Percentiles rank a stretch among this genome's conserved stretches.
Conservation (phyloP, 2,329 filamentous ascomycete species). For the Cladophialophora bantiana region DNA sequence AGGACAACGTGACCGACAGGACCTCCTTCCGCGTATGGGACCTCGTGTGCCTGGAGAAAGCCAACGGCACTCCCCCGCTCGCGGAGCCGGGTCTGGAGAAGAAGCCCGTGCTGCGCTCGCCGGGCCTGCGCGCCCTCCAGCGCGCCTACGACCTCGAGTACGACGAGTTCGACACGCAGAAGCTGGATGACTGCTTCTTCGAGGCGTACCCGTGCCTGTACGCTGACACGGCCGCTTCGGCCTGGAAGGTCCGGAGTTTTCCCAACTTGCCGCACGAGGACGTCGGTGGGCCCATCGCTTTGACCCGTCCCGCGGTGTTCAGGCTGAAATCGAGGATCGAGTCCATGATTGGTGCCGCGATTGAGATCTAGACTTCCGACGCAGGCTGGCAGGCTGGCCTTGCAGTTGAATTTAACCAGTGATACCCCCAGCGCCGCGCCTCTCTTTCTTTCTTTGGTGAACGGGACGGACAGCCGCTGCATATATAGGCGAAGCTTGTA, state of each 20-base stretch:
- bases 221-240: slow-evolving; percentile 21
- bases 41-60: slow-evolving; percentile 22
- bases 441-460: too few species aligned
- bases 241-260: slow-evolving; percentile 21
- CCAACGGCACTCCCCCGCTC: slow-evolving; percentile 1
- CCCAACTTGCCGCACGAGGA: slow-evolving; percentile 12
- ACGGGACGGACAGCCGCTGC: too few species aligned
- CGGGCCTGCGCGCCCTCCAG: slow-evolving; percentile 64
- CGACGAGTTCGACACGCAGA: slow-evolving; percentile 82
- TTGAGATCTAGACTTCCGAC: slow-evolving; percentile 7
- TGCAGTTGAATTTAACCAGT: too few species aligned
- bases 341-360: slow-evolving; percentile 6
- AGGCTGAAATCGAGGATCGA: slow-evolving; percentile 22
- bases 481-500: too few species aligned
- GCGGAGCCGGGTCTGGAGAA: slow-evolving; percentile 6
- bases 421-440: too few species aligned
- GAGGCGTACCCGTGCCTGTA: slow-evolving; percentile 28
- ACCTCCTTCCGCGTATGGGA: slow-evolving; percentile 33
- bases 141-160: slow-evolving; percentile 86
- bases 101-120: slow-evolving; percentile 17
- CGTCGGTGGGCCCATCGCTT: slow-evolving; percentile 13
- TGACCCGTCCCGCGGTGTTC: slow-evolving; percentile 18
- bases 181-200: slow-evolving; percentile 28
- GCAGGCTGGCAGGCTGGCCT: too few species aligned
- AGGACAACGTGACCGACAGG: slow-evolving; percentile 2